Percentiles rank a stretch among this genome's conserved stretches.
phyloP scores from a whole-genome alignment of 164 flowering plant species.

The Platanus orientalis region DNA sequence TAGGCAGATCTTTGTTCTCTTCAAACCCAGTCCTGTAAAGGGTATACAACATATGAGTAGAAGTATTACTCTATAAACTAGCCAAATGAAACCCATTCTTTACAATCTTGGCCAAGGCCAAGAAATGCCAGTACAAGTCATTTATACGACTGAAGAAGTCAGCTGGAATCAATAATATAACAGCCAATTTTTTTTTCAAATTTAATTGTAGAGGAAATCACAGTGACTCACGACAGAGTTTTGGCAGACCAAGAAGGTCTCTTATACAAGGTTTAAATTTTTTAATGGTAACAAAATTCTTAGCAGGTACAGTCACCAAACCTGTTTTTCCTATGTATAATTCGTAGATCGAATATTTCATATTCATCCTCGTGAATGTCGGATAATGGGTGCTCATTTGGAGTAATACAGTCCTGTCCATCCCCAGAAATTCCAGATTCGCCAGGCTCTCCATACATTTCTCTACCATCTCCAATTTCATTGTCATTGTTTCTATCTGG shows the following conservation, averaged over 20 bases:
- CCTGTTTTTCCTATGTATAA: conserved; percentile 93
- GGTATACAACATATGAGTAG: conserved; percentile 14
- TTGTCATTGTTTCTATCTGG: conserved; percentile 15
- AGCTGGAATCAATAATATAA: neutral
- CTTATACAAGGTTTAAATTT: neutral
- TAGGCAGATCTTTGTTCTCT: conserved; percentile 80
- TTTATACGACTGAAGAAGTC: neutral
- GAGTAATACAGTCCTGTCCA: conserved; percentile 27
- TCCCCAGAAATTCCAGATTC: conserved; percentile 28
- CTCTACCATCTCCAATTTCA: conserved; percentile 27
- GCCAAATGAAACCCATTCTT: neutral
- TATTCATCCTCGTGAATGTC: conserved; percentile 50
- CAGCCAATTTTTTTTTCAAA: too few relatives aligned
- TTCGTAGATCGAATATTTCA: conserved; percentile 74
- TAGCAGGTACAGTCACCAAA: conserved; percentile 8
- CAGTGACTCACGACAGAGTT: neutral
- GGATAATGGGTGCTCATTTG: conserved; percentile 41
- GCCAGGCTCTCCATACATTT: conserved; percentile 23
- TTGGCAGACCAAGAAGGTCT: neutral
- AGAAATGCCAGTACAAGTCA: neutral
- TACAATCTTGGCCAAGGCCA: conserved; percentile 4
- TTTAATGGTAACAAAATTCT: neutral
- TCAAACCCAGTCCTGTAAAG: conserved; percentile 91
- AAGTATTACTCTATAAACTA: neutral
- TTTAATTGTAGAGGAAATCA: too few relatives aligned